phyloP scores from a whole-genome alignment of 345 rosid species.

The Eucalyptus curtisii region DNA sequence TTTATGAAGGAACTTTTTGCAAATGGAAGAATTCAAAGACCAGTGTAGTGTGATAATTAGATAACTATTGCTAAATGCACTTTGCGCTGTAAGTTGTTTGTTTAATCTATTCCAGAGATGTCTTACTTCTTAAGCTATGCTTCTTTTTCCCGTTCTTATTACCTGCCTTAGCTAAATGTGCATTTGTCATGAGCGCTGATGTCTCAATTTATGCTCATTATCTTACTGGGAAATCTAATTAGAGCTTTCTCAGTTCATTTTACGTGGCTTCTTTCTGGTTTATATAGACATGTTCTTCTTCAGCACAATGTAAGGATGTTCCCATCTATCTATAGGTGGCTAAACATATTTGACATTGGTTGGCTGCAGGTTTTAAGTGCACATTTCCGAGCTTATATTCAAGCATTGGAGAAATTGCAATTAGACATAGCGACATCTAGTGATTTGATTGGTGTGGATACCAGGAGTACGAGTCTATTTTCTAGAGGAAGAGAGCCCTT shows the following conservation, averaged over 20 bases:
- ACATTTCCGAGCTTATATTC: slow-evolving; percentile 95
- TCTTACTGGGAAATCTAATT: background rate
- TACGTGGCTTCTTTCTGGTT: background rate
- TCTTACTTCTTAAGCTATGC: background rate
- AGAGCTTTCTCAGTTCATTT: background rate
- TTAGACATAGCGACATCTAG: slow-evolving; percentile 88
- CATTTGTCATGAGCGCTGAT: background rate
- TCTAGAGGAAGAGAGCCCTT: slow-evolving; percentile 79
- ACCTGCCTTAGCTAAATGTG: background rate
- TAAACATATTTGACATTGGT: background rate
- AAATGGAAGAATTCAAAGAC: background rate
- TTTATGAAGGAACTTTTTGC: background rate
- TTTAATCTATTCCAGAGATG: background rate
- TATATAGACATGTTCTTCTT: background rate
- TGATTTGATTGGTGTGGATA: slow-evolving; percentile 95
- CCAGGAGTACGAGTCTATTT: slow-evolving; percentile 78
- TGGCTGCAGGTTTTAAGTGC: slow-evolving; percentile 79
- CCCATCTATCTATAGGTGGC: background rate
- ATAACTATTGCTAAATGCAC: background rate
- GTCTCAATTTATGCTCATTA: background rate
- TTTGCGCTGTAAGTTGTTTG: background rate
- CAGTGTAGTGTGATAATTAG: background rate
- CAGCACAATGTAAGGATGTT: background rate
- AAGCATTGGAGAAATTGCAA: slow-evolving; percentile 89
- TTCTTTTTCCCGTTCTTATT: background rate